Conservation (phyloP, 108 stramenopile species). For the Heterococcus sp. region DNA sequence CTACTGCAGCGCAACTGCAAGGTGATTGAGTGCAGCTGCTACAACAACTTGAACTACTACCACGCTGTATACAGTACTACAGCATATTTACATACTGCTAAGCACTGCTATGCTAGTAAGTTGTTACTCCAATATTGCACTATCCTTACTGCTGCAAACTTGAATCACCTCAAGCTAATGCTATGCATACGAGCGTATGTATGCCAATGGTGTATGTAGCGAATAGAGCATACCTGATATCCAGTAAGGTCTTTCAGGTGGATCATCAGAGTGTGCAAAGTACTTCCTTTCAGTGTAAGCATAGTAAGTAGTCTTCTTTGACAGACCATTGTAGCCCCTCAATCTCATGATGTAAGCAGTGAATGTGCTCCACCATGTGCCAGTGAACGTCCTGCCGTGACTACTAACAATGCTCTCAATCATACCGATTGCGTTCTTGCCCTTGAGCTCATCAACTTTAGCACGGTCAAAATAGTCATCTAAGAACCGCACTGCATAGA, state of each 20-base stretch:
- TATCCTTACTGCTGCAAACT: too few species aligned
- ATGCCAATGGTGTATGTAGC: too few species aligned
- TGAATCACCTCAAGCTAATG: too few species aligned
- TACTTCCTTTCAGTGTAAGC: neutral
- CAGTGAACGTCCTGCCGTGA: conserved; percentile 75
- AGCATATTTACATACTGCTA: too few species aligned
- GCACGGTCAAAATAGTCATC: conserved; percentile 48
- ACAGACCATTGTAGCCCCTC: conserved; percentile 62
- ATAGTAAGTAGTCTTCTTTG: neutral
- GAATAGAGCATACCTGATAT: conserved; percentile 6
- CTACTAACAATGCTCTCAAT: conserved; percentile 62
- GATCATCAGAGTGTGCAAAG: neutral
- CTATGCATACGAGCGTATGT: too few species aligned
- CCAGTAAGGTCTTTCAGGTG: conserved; percentile 17
- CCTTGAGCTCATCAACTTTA: conserved; percentile 57
- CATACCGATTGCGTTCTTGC: conserved; percentile 86
- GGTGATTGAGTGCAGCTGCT: too few species aligned
- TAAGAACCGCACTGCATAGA: conserved; percentile 14
- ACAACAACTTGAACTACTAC: too few species aligned
- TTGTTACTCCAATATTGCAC: too few species aligned
- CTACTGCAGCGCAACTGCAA: too few species aligned
- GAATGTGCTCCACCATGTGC: conserved; percentile 87
- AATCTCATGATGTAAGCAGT: conserved; percentile 82
- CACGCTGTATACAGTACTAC: too few species aligned
- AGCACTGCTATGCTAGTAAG: too few species aligned